A percentile compares a stretch with the other conserved stretches of the same genome.
phyloP scores from a whole-genome alignment of 306 rosid genomes.

The Ochetophila trinervis region DNA sequence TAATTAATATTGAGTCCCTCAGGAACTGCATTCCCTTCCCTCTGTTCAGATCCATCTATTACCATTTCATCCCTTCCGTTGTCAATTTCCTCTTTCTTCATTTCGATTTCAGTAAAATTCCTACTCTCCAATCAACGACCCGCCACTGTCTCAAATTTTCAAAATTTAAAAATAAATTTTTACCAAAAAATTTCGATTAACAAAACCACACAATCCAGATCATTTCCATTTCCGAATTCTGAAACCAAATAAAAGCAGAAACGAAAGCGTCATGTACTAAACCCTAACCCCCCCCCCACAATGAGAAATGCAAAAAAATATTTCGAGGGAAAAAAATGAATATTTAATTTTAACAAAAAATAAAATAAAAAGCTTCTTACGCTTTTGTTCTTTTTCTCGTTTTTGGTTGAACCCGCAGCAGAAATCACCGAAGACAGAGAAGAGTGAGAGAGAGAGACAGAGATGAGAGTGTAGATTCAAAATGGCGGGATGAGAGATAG shows the following conservation, averaged over 20 bases:
- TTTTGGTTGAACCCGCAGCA: no score
- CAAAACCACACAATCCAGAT: no score
- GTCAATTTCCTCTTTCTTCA: slow-evolving; percentile 37
- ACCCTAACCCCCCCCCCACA: no score
- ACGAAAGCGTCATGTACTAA: no score
- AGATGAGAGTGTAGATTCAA: not conserved
- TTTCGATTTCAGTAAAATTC: slow-evolving; percentile 3
- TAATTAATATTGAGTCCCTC: slow-evolving; percentile 43
- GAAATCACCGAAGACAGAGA: not conserved
- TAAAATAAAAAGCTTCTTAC: no score
- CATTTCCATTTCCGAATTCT: no score
- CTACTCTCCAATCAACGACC: not conserved
- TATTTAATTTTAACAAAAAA: no score
- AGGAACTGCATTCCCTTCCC: slow-evolving; percentile 22
- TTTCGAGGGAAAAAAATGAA: no score
- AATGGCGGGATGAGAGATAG: not conserved
- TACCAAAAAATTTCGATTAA: no score
- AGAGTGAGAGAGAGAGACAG: not conserved
- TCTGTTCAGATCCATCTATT: slow-evolving; percentile 40
- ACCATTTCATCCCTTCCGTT: slow-evolving; percentile 40
- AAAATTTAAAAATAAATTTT: not conserved
- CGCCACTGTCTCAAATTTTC: not conserved
- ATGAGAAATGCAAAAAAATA: no score
- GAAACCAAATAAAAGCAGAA: not conserved
- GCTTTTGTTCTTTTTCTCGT: no score